These are phyloP conservation scores for Teunomyces aglyptinius DNA, from an alignment of 805 yeast species.

Conservation along the genomic window DNA sequence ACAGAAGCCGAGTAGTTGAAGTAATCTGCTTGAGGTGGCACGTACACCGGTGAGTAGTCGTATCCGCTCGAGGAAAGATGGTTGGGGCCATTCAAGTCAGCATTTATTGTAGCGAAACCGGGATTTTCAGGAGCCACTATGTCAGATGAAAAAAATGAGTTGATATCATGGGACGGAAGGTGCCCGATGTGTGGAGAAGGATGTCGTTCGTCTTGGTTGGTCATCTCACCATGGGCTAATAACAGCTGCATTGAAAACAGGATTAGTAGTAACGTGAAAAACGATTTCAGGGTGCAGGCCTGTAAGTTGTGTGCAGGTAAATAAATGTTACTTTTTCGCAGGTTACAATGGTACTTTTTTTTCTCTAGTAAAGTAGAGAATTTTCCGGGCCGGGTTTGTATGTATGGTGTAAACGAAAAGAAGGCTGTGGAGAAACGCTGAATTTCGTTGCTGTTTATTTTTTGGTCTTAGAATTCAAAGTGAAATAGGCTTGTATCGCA, in stretches of 20 bases:
- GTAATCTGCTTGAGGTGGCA: constrained; percentile 6
- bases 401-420: background rate
- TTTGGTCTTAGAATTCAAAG: no score
- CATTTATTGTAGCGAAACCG: background rate
- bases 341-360: background rate
- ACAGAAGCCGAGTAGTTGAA: constrained; percentile 9
- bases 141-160: background rate
- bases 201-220: constrained; percentile 3
- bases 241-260: background rate
- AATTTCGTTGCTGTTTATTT: no score
- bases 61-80: background rate
- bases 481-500: background rate
- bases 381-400: background rate
- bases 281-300: background rate
- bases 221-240: constrained; percentile 3
- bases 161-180: background rate
- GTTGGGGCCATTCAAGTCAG: background rate
- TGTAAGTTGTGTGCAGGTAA: background rate
- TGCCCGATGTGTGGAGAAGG: background rate
- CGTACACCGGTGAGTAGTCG: background rate
- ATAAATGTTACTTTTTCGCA: background rate
- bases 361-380: background rate
- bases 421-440: no score
- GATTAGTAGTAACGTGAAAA: background rate
- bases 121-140: background rate